These are phyloP conservation scores for Gossypium trilobum DNA, from an alignment of 441 rosid species.

Conservation along the genomic window DNA sequence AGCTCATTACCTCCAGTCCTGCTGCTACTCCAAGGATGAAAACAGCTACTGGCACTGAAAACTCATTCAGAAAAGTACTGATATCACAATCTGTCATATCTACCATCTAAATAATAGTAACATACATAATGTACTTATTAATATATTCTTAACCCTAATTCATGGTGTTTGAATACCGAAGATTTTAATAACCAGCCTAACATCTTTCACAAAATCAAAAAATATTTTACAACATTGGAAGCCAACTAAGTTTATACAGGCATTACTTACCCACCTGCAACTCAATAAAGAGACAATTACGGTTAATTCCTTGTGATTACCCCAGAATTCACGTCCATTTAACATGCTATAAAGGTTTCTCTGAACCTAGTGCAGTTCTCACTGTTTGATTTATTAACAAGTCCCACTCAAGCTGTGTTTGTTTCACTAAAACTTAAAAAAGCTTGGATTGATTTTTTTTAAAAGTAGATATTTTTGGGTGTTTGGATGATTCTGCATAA, in stretches of 20 bases:
- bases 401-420: background rate
- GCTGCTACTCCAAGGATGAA: constrained; percentile 84
- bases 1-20: constrained; percentile 87
- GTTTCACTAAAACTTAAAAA: too few species aligned
- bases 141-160: background rate
- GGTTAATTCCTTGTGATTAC: background rate
- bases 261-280: constrained; percentile 5
- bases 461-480: too few species aligned
- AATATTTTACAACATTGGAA: background rate
- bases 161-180: background rate
- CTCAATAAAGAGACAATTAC: background rate
- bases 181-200: constrained; percentile 1
- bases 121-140: background rate
- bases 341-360: background rate
- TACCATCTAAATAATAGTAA: background rate
- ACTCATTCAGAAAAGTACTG: constrained; percentile 20
- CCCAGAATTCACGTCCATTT: background rate
- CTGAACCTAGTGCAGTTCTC: background rate
- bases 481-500: too few species aligned
- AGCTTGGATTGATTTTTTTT: too few species aligned
- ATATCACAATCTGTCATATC: constrained; percentile 4
- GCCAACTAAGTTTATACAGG: background rate
- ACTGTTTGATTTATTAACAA: background rate
- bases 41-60: constrained; percentile 98
- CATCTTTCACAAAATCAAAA: background rate